Evolutionary conservation across 768 basidiomycete genomes (phyloP), one percentile per base, ranked within the genome.

Genomic region (Pleurotus citrinopileatus): DNA sequence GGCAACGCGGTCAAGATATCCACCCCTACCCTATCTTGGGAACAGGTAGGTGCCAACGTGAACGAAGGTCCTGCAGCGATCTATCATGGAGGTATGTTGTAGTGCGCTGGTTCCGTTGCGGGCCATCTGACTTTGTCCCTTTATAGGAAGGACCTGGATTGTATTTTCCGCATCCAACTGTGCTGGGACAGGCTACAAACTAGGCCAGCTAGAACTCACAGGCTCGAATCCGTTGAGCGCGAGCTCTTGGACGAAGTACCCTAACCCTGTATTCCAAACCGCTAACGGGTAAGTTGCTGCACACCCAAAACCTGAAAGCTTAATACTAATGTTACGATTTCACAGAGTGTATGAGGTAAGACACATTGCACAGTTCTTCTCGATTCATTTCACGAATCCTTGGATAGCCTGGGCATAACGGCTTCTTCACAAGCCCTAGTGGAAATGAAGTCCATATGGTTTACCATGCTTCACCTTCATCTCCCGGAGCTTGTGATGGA

Each of bases 1-100:
- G 69, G 68, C 6, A 61, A 64, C 26, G 59, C 67, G 10, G 62
- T 66, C 43, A 67, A 69, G 54, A 72, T 70, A 23, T 66, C 70
- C 6, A 67, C 64, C 4, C 70, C 70, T 5, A 67, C 65, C 1
- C 60, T 58, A 17, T 56, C 63, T 20, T 72, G 70, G 69, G 70
- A 72, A 50, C 62, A 54, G 22, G 62, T 68, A 27, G 63, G 66
- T 22, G 63, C 65, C 1, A 66, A 64, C 29, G 70, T 72, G 25
- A 70, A 70, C 44, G 70, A 72, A 59, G 70, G 70, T 17, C 67
- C 67, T 34, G 64, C 64, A 37, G 63, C 66, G 40, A 47, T 71
- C 32, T 69, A 69, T 47, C 62, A 68, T 25, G 65, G 57, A 36
- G 38, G 36, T 38, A 22, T n/a, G 17, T 40, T 20, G 10, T 12